These are phyloP conservation scores for Diaporthe sp. DNA, from an alignment of 2,329 filamentous ascomycete genomes.

Conservation along the genomic window DNA sequence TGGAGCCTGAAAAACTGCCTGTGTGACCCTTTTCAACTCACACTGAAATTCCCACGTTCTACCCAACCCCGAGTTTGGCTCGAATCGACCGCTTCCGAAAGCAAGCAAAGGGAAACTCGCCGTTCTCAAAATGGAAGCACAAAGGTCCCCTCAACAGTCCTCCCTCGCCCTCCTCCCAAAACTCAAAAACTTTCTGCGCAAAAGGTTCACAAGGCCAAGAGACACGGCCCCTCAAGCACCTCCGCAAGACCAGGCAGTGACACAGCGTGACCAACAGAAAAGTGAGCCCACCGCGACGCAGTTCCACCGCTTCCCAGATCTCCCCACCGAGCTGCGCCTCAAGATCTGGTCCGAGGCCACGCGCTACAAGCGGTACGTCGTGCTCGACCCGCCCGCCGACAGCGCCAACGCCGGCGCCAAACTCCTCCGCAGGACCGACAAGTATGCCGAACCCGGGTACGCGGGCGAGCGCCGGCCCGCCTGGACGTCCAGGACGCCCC, in stretches of 20 bases:
- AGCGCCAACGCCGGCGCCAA: background rate
- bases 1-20: background rate
- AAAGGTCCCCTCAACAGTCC: no score
- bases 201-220: background rate
- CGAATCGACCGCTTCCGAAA: no score
- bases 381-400: background rate
- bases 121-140: background rate
- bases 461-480: background rate
- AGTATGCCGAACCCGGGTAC: background rate
- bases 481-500: background rate
- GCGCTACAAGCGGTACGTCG: background rate
- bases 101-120: background rate
- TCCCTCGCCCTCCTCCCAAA: background rate
- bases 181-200: background rate
- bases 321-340: conserved; percentile 10
- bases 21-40: background rate
- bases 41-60: background rate
- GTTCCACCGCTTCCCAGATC: conserved; percentile 6
- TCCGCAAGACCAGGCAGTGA: background rate
- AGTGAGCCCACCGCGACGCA: background rate
- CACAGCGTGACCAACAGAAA: background rate
- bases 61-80: fast-evolving
- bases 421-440: fast-evolving
- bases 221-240: background rate
- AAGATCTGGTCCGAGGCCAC: conserved; percentile 8